phyloP scores from a whole-genome alignment of 2,329 filamentous ascomycete genomes.

The Aspergillus costaricaensis region DNA sequence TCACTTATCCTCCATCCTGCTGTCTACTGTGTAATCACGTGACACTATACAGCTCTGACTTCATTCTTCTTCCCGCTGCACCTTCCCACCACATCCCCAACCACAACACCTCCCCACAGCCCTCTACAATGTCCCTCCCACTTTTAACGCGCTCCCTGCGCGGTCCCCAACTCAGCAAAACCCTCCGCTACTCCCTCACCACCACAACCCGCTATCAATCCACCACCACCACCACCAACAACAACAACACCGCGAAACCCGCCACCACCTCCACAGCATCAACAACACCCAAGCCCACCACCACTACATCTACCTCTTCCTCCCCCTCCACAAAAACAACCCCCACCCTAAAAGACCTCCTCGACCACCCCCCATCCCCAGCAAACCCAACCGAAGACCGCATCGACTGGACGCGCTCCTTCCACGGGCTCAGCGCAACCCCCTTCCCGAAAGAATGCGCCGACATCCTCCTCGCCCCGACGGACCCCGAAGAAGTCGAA shows the following conservation, averaged over 20 bases:
- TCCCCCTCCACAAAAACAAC: not conserved
- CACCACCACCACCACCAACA: conserved; percentile 32
- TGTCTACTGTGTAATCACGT: conserved; percentile 23
- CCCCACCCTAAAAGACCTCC: conserved; percentile 32
- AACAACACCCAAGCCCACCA: not conserved
- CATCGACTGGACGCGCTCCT: conserved; percentile 82
- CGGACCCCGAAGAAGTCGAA: conserved; percentile 78
- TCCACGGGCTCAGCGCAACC: conserved; percentile 71
- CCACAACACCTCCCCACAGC: conserved; percentile 9
- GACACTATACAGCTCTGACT: conserved; percentile 22
- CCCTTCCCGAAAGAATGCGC: conserved; percentile 72
- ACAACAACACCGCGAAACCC: conserved; percentile 39
- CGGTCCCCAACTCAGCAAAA: conserved; percentile 17
- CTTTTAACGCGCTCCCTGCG: not conserved
- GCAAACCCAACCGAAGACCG: conserved; percentile 41
- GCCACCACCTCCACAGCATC: conserved; percentile 6
- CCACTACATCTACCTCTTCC: not conserved
- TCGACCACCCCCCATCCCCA: conserved; percentile 38
- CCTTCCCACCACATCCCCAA: not conserved
- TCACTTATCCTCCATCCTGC: not conserved
- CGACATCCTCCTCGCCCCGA: conserved; percentile 66
- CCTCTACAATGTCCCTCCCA: conserved; percentile 8
- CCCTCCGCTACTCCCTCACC: conserved; percentile 20
- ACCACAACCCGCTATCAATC: conserved; percentile 30
- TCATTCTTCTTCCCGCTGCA: conserved; percentile 4